A percentile compares a stretch with the other conserved stretches of the same genome.
Evolutionary conservation across 805 yeast genomes (phyloP).

Genomic region (Candida tammaniensis): DNA sequence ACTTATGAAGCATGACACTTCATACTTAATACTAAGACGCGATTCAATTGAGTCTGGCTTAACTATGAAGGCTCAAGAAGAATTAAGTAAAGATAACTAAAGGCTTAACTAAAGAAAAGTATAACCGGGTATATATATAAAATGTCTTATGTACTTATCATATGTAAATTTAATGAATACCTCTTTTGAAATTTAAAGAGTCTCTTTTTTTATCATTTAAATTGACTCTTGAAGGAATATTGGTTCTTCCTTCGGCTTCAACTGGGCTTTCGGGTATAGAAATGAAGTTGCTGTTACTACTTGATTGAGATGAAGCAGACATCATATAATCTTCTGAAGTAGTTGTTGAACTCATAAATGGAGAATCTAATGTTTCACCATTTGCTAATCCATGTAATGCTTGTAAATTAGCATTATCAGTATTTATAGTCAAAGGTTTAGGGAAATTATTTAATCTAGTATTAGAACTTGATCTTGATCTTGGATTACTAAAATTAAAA

Average conservation of each 20-base stretch:
- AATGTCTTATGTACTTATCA: not conserved
- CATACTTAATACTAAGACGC: conserved; percentile 1
- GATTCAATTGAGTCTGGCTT: not conserved
- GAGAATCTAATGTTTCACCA: conserved; percentile 33
- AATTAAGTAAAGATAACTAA: not conserved
- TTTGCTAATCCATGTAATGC: conserved; percentile 20
- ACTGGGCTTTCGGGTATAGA: conserved; percentile 13
- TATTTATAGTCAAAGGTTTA: conserved; percentile 36
- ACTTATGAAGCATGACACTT: conserved; percentile 5
- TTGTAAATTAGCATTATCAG: conserved; percentile 29
- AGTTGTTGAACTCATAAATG: conserved; percentile 38
- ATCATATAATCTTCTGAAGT: conserved; percentile 33
- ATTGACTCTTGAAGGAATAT: conserved; percentile 30
- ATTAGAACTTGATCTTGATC: conserved; percentile 22
- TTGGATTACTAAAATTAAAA: conserved; percentile 21
- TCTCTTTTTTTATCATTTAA: conserved; percentile 46
- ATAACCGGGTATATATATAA: not conserved
- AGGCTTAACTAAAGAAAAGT: not conserved
- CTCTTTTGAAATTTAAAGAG: conserved; percentile 43
- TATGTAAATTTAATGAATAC: conserved; percentile 30
- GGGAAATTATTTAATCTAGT: conserved; percentile 24
- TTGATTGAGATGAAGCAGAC: too few species aligned
- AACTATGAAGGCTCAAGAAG: not conserved
- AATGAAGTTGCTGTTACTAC: not conserved
- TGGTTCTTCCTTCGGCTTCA: conserved; percentile 16